Percentiles rank a stretch among this genome's conserved stretches.
phyloP scores from a whole-genome alignment of 1,139 yeast species.

The Kodamaea suecica region DNA sequence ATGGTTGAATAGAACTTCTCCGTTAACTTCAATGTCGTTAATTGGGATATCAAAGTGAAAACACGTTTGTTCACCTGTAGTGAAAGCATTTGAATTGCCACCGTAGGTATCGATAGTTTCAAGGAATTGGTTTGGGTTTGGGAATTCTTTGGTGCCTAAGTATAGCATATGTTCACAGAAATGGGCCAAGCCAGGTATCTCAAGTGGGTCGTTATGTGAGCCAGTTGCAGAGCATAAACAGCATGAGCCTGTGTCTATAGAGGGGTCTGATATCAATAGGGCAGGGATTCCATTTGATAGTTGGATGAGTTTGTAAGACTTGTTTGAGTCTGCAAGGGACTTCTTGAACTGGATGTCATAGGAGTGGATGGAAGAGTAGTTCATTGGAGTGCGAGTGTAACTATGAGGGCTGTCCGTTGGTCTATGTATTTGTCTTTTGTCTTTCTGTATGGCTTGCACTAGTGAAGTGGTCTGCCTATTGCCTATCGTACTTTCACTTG shows the following conservation, averaged over 20 bases:
- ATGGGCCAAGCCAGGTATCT: constrained; percentile 64
- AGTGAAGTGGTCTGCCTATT: no score
- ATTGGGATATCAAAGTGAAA: constrained; percentile 60
- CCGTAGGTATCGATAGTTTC: constrained; percentile 43
- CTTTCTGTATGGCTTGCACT: no score
- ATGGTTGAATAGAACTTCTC: constrained; percentile 38
- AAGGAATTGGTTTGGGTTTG: constrained; percentile 46
- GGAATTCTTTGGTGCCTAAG: constrained; percentile 54
- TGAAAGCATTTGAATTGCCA: constrained; percentile 62
- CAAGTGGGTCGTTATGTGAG: constrained; percentile 57
- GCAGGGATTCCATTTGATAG: constrained; percentile 53
- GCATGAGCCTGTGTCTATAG: constrained; percentile 42
- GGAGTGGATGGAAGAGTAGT: not conserved
- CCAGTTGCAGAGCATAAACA: constrained; percentile 58
- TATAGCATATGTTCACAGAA: constrained; percentile 69
- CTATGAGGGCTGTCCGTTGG: no score
- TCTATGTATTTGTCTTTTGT: no score
- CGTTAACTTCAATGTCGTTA: constrained; percentile 20
- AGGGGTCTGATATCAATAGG: constrained; percentile 57
- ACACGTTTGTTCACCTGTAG: constrained; percentile 62
- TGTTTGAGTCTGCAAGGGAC: constrained; percentile 15
- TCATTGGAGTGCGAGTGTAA: no score
- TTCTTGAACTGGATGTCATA: constrained; percentile 25
- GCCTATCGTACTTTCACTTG: no score
- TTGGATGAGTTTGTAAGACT: constrained; percentile 33